A percentile compares a stretch with the other conserved stretches of the same genome.
Evolutionary conservation across 345 rosid genomes (phyloP).

Genomic region (Cardamine chenopodiifolia): DNA sequence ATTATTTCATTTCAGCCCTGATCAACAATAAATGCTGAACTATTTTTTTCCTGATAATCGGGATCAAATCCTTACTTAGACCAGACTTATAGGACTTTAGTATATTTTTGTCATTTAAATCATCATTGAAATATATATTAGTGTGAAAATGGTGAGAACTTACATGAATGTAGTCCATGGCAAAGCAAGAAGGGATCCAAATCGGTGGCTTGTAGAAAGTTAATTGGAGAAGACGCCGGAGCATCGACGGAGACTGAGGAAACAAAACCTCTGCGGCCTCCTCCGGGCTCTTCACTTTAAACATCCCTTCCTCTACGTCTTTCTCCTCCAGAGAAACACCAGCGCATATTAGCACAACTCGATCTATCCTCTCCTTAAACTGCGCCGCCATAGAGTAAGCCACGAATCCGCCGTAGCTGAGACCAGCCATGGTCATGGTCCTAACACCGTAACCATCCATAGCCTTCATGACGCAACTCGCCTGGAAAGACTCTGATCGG

Average conservation of each 20-base stretch:
- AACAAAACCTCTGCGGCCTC: conserved; percentile 60
- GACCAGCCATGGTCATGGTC: conserved; percentile 61
- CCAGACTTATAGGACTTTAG: no score
- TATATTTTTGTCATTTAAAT: not conserved
- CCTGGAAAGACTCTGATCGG: conserved; percentile 71
- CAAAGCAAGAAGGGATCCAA: conserved; percentile 69
- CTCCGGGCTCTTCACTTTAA: conserved; percentile 59
- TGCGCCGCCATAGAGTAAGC: conserved; percentile 81
- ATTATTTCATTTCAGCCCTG: not conserved
- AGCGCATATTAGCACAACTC: conserved; percentile 70
- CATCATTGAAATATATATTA: not conserved
- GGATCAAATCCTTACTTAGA: no score
- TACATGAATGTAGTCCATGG: conserved; percentile 67
- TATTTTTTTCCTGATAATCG: no score
- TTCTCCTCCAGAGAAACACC: conserved; percentile 84
- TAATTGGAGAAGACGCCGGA: conserved; percentile 51
- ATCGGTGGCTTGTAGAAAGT: conserved; percentile 72
- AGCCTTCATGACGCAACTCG: conserved; percentile 60
- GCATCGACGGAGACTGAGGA: conserved; percentile 68
- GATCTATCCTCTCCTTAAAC: conserved; percentile 65
- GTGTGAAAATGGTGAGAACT: conserved; percentile 7
- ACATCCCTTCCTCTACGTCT: conserved; percentile 73
- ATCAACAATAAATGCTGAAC: not conserved
- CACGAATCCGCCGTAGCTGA: conserved; percentile 89
- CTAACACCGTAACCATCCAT: conserved; percentile 56